Evolutionary conservation across 352 stramenopile genomes (phyloP).

Genomic region (Peronospora belbahrii): DNA sequence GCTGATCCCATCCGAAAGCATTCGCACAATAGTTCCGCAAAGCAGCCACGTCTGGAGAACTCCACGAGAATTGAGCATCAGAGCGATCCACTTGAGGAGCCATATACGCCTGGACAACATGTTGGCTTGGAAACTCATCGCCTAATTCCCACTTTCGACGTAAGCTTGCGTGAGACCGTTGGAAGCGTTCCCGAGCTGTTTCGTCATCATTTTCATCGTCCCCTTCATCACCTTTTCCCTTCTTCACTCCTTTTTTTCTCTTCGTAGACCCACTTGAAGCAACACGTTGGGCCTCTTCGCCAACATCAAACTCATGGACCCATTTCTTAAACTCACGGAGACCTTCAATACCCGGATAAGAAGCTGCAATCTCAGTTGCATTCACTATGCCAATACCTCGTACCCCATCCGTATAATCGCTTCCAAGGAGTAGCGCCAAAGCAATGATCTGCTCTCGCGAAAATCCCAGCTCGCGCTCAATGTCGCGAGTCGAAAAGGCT

Average conservation of each 20-base stretch:
- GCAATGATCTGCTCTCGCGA: constrained; percentile 87
- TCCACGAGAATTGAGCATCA: constrained; percentile 89
- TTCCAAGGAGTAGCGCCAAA: constrained; percentile 90
- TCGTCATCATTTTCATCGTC: constrained; percentile 37
- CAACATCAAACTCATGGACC: constrained; percentile 59
- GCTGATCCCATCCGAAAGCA: constrained; percentile 90
- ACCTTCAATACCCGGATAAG: constrained; percentile 81
- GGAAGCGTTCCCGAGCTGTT: constrained; percentile 65
- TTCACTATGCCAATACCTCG: constrained; percentile 82
- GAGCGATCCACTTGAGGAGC: constrained; percentile 85
- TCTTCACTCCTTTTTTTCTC: constrained; percentile 39
- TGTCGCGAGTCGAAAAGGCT: constrained; percentile 91
- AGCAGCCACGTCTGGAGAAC: constrained; percentile 77
- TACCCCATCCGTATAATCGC: constrained; percentile 92
- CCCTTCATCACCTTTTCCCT: constrained; percentile 21
- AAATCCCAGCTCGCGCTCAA: constrained; percentile 90
- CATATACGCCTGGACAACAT: constrained; percentile 91
- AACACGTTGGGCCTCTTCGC: constrained; percentile 43
- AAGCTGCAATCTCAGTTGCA: constrained; percentile 64
- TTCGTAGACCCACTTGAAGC: constrained; percentile 17
- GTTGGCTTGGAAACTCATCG: constrained; percentile 89
- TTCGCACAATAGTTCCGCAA: constrained; percentile 84
- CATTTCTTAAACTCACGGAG: constrained; percentile 77
- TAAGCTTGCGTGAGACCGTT: constrained; percentile 87
- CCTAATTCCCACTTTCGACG: constrained; percentile 89